These are phyloP conservation scores for Cantharellus cinnabarinus DNA, from an alignment of 768 basidiomycete genomes.

Conservation along the genomic window DNA sequence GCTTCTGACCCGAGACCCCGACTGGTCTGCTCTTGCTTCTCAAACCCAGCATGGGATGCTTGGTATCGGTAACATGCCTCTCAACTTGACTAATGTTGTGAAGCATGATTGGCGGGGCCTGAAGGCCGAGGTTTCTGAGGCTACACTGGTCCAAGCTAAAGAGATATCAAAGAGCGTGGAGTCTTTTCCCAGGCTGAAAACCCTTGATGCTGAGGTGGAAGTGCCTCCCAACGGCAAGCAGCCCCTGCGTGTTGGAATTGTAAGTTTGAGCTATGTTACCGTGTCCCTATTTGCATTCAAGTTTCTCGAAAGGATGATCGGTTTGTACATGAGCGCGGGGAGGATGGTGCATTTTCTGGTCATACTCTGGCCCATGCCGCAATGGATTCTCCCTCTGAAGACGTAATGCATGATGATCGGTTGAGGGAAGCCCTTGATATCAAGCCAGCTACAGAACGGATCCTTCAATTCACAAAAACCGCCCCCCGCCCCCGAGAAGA, in stretches of 20 bases:
- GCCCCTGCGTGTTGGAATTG: not conserved
- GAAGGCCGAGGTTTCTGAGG: not conserved
- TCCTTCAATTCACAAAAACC: constrained; percentile 74
- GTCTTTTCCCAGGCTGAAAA: not conserved
- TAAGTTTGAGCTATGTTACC: not conserved
- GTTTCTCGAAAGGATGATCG: constrained; percentile 32
- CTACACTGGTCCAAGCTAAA: constrained; percentile 3
- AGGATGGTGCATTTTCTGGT: constrained; percentile 24
- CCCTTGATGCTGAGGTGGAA: not conserved
- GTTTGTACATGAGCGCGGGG: constrained; percentile 46
- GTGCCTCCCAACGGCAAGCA: not conserved
- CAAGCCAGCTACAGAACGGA: constrained; percentile 47
- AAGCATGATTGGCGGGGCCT: not conserved
- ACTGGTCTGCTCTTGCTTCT: not conserved
- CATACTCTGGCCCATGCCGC: constrained; percentile 36
- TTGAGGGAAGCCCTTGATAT: constrained; percentile 59
- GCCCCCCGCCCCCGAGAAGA: constrained; percentile 66
- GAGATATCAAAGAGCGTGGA: not conserved
- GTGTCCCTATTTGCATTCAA: not conserved
- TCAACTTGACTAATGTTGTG: not conserved
- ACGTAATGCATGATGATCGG: constrained; percentile 45
- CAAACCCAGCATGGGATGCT: not conserved
- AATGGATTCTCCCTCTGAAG: constrained; percentile 29
- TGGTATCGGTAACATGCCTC: not conserved
- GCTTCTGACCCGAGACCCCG: not conserved